A percentile compares a stretch with the other conserved stretches of the same genome.
Evolutionary conservation across 2,329 filamentous ascomycete genomes (phyloP).

Genomic region (Penicillium sclerotiorum): DNA sequence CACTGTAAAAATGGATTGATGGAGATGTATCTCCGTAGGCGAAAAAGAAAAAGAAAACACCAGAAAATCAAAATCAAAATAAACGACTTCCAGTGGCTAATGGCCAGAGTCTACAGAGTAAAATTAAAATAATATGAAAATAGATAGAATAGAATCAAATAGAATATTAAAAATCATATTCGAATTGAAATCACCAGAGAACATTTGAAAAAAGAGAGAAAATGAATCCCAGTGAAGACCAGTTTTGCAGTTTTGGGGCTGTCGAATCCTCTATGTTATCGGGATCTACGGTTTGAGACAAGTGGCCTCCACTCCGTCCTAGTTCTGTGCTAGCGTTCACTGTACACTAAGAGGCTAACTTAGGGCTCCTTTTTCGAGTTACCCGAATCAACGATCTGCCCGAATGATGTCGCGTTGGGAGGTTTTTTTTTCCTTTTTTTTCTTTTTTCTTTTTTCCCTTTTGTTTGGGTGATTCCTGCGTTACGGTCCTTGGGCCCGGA

Average conservation of each 20-base stretch:
- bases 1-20: too few relatives aligned
- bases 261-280: constrained; percentile 5
- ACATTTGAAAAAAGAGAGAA: too few relatives aligned
- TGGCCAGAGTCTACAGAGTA: background rate
- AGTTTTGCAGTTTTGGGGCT: constrained; percentile 10
- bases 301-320: constrained; percentile 13
- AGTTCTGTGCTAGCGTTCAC: constrained; percentile 8
- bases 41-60: background rate
- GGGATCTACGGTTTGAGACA: constrained; percentile 21
- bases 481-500: background rate
- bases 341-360: background rate
- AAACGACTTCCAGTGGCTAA: background rate
- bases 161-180: too few relatives aligned
- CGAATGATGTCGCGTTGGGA: too few relatives aligned
- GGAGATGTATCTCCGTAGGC: too few relatives aligned
- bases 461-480: too few relatives aligned
- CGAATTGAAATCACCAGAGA: too few relatives aligned
- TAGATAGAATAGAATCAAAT: background rate
- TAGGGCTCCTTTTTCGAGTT: constrained; percentile 16
- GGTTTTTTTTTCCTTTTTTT: too few relatives aligned
- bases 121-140: too few relatives aligned
- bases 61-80: background rate
- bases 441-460: too few relatives aligned
- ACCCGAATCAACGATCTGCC: constrained; percentile 3
- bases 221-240: background rate